These are phyloP conservation scores for Chlorencoelia australis DNA, from an alignment of 2,329 filamentous ascomycete species.

Conservation along the genomic window DNA sequence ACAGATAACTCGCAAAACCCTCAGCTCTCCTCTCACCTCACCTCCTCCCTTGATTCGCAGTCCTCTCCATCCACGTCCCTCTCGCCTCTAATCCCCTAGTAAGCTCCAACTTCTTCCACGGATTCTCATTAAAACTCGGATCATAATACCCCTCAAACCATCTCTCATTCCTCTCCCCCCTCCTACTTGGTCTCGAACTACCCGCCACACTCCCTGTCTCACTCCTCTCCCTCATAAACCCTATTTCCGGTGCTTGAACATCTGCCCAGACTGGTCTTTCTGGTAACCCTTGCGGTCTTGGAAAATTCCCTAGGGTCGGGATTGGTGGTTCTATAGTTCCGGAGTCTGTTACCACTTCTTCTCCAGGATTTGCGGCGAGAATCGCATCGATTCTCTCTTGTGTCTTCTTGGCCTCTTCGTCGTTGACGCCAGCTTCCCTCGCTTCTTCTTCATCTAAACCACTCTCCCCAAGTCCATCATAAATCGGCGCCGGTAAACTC, in stretches of 20 bases:
- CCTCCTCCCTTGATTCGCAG: too few species aligned
- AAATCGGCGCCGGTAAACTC: slow-evolving; percentile 26
- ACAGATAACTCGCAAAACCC: too few species aligned
- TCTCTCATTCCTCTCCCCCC: slow-evolving; percentile 31
- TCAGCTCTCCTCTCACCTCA: too few species aligned
- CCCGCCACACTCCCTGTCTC: slow-evolving; percentile 9
- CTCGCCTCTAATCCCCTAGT: slow-evolving; percentile 33
- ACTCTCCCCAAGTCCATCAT: background rate
- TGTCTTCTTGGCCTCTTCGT: slow-evolving; percentile 14
- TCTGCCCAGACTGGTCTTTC: slow-evolving; percentile 6
- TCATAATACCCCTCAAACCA: slow-evolving; percentile 65
- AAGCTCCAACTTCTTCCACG: slow-evolving; percentile 53
- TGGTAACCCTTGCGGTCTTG: slow-evolving; percentile 5
- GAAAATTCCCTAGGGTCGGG: background rate
- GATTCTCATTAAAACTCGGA: slow-evolving; percentile 59
- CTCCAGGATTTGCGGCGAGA: slow-evolving; percentile 8
- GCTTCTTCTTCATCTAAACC: slow-evolving; percentile 2
- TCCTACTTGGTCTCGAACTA: slow-evolving; percentile 11
- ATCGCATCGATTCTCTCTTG: slow-evolving; percentile 23
- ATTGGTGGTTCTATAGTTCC: slow-evolving; percentile 2
- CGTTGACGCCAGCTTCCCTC: slow-evolving; percentile 5
- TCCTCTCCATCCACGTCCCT: slow-evolving; percentile 36
- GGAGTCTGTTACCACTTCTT: too few species aligned
- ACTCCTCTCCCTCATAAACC: slow-evolving; percentile 3
- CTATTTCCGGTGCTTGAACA: slow-evolving; percentile 13